Conservation (phyloP, 176 grass and related monocot species). For the Musa troglodytarum region DNA sequence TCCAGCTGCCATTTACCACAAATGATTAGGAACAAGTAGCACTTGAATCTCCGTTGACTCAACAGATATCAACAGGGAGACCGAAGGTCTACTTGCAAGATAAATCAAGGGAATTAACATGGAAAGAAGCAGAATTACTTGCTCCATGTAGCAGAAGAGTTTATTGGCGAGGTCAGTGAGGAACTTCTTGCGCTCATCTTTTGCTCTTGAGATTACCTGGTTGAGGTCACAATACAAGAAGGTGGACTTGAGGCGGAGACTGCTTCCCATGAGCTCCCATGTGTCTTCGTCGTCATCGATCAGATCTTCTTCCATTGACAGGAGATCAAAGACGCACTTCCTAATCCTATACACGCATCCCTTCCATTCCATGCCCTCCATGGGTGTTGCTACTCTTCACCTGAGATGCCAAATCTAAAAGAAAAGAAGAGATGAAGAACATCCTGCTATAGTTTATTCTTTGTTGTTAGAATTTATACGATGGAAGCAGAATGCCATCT, state of each 20-base stretch:
- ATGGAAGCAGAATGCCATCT: too few species aligned
- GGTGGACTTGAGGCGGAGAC: conserved; percentile 3
- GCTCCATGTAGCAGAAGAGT: conserved; percentile 11
- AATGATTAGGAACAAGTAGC: background rate
- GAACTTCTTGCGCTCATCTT: conserved; percentile 8
- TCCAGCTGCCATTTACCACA: background rate
- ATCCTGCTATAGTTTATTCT: too few species aligned
- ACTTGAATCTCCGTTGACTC: too few species aligned
- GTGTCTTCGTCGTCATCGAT: background rate
- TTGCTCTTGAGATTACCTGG: conserved; percentile 1
- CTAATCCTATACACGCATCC: conserved; percentile 17
- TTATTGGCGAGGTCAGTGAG: conserved; percentile 9
- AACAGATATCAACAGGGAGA: too few species aligned
- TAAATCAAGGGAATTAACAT: background rate
- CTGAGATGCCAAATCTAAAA: background rate
- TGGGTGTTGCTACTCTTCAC: background rate
- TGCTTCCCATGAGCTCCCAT: conserved; percentile 9
- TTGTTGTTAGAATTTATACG: too few species aligned
- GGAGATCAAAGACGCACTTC: conserved; percentile 3
- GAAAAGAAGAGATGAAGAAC: too few species aligned
- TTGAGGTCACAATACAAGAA: conserved; percentile 21
- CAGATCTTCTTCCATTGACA: conserved; percentile 16
- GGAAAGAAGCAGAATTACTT: conserved; percentile 3
- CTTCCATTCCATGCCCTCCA: conserved; percentile 8
- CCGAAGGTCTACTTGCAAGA: background rate